Conservation (phyloP, 306 rosid species). For the Fagus crenata region DNA sequence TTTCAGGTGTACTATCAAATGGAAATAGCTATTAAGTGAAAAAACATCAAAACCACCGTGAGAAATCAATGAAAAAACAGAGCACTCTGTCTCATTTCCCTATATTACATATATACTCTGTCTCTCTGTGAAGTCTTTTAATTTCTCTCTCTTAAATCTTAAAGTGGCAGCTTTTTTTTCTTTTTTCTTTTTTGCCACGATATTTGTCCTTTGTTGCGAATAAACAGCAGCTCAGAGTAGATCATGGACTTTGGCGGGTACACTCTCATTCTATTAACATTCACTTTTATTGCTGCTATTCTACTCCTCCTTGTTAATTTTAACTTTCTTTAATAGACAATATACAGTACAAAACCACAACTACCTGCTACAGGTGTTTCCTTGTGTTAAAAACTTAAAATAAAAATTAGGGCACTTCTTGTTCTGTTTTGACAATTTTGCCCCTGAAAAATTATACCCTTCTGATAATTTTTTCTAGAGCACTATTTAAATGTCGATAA, state of each 20-base stretch:
- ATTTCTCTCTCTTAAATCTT: conserved; percentile 12
- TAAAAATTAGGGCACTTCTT: background rate
- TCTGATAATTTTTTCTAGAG: background rate
- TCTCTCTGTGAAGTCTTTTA: background rate
- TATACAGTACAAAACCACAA: too few species aligned
- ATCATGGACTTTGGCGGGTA: conserved; percentile 34
- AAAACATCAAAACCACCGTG: background rate
- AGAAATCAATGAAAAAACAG: conserved; percentile 20
- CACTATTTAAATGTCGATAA: too few species aligned
- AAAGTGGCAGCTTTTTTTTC: conserved; percentile 23
- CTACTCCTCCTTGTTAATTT: too few species aligned
- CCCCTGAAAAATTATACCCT: background rate
- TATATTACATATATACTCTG: background rate
- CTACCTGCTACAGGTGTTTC: background rate
- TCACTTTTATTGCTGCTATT: too few species aligned
- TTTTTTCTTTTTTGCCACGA: background rate
- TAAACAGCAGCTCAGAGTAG: conserved; percentile 22
- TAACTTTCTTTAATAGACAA: too few species aligned
- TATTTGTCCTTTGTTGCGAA: conserved; percentile 1
- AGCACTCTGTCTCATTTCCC: background rate
- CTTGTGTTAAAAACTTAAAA: background rate
- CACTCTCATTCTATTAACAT: conserved; percentile 3
- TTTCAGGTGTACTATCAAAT: background rate
- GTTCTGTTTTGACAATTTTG: background rate
- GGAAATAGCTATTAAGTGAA: background rate